A percentile compares a stretch with the other conserved stretches of the same genome.
phyloP scores from a whole-genome alignment of 2,329 filamentous ascomycete genomes.

The Colletotrichum sansevieriae region DNA sequence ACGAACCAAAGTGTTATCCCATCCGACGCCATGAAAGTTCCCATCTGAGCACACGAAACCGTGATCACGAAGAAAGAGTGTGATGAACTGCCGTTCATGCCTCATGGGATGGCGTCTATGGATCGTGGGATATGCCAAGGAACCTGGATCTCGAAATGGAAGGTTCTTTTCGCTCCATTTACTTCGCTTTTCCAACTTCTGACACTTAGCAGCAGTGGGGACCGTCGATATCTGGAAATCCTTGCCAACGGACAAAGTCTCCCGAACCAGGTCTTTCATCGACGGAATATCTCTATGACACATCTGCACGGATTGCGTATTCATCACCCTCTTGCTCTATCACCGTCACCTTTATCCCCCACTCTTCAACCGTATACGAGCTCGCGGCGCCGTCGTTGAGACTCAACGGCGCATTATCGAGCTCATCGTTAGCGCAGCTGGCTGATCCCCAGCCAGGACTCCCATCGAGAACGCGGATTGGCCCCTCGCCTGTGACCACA shows the following conservation, averaged over 20 bases:
- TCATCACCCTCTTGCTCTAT: conserved; percentile 14
- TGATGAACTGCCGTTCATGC: conserved; percentile 23
- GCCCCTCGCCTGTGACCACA: conserved; percentile 47
- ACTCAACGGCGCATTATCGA: conserved; percentile 51
- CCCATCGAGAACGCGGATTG: conserved; percentile 50
- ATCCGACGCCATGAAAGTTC: conserved; percentile 7
- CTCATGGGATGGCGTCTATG: neutral
- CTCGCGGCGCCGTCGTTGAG: neutral
- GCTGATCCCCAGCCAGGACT: conserved; percentile 46
- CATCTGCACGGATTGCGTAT: conserved; percentile 20
- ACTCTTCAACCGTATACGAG: neutral
- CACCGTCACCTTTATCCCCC: conserved; percentile 20
- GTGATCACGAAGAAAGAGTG: neutral
- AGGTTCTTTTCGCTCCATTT: neutral
- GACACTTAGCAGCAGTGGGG: neutral
- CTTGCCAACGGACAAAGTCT: neutral
- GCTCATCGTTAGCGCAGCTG: conserved; percentile 47
- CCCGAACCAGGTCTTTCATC: neutral
- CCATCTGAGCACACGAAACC: conserved; percentile 12
- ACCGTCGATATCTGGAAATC: neutral
- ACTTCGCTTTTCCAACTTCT: neutral
- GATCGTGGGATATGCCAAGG: conserved; percentile 13
- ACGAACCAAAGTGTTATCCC: neutral
- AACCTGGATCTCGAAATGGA: neutral
- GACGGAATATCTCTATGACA: neutral